phyloP scores from a whole-genome alignment of 129 eudicot species.

The Artemisia annua region DNA sequence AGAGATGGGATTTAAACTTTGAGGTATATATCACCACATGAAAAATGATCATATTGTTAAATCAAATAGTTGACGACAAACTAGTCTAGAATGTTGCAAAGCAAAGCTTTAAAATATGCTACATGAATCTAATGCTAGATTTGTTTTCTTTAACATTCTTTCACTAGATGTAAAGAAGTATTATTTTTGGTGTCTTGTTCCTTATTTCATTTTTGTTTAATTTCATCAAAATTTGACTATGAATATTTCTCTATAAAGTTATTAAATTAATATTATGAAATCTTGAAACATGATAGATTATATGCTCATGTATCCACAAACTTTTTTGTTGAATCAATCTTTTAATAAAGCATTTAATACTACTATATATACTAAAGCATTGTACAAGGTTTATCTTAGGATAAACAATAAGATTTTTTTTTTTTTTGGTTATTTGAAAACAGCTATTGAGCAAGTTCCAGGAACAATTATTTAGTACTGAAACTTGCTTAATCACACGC shows the following conservation, averaged over 20 bases:
- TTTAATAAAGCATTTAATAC: neutral
- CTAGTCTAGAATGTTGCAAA: neutral
- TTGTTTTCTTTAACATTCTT: conserved; percentile 10
- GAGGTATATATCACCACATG: neutral
- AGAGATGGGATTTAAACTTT: neutral
- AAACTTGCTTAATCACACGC: neutral
- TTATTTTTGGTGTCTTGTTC: conserved; percentile 22
- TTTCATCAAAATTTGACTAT: conserved; percentile 10
- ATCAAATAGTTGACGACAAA: conserved; percentile 11
- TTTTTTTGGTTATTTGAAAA: no score
- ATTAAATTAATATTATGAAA: conserved; percentile 16
- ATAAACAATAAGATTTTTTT: neutral
- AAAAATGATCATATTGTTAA: neutral
- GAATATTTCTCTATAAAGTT: conserved; percentile 1
- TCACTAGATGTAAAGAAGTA: conserved; percentile 25
- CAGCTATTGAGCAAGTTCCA: no score
- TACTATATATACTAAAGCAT: neutral
- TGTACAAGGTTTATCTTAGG: neutral
- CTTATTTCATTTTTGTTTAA: neutral
- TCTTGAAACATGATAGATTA: conserved; percentile 12
- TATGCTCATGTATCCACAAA: conserved; percentile 2
- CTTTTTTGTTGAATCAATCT: neutral
- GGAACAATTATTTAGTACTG: no score
- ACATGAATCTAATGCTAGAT: conserved; percentile 34
- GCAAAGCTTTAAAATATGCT: conserved; percentile 24